Percentiles rank a stretch among this genome's conserved stretches.
Conservation (phyloP, 2,329 filamentous ascomycete genomes). For the Claviceps sp. region DNA sequence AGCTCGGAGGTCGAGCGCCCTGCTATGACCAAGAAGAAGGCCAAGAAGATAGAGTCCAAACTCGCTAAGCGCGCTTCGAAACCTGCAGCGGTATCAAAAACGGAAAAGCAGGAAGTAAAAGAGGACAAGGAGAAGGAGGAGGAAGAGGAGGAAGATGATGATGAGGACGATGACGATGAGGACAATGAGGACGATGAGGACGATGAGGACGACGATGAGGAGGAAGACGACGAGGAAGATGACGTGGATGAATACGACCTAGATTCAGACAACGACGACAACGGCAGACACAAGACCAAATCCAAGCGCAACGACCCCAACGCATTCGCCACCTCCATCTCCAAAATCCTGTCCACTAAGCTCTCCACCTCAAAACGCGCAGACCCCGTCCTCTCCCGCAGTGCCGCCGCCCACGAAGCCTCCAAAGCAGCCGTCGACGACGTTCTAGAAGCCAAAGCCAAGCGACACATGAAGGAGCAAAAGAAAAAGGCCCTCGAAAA, state of each 20-base stretch:
- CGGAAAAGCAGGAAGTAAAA: slow-evolving; percentile 14
- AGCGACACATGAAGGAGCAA: slow-evolving; percentile 65
- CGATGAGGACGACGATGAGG: slow-evolving; percentile 16
- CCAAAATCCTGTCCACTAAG: slow-evolving; percentile 85
- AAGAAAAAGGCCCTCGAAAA: slow-evolving; percentile 70
- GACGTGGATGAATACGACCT: slow-evolving; percentile 21
- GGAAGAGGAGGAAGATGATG: slow-evolving; percentile 13
- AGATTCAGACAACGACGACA: slow-evolving; percentile 9
- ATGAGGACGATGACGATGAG: slow-evolving; percentile 17
- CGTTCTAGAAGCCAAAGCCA: slow-evolving; percentile 70
- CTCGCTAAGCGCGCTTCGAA: slow-evolving; percentile 9
- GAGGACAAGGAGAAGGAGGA: slow-evolving; percentile 18
- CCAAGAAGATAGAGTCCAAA: slow-evolving; percentile 10
- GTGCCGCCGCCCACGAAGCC: slow-evolving; percentile 57
- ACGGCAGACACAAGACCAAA: slow-evolving; percentile 26
- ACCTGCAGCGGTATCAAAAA: slow-evolving; percentile 8
- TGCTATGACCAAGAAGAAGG: slow-evolving; percentile 8
- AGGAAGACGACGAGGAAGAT: slow-evolving; percentile 21
- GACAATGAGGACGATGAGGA: slow-evolving; percentile 26
- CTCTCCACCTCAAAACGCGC: slow-evolving; percentile 66
- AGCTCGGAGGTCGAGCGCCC: slow-evolving; percentile 23
- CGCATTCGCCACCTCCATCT: slow-evolving; percentile 85
- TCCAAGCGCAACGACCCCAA: slow-evolving; percentile 84
- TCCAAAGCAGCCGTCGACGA: slow-evolving; percentile 60
- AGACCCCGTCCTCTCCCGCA: slow-evolving; percentile 85